Conservation (phyloP, 2,329 filamentous ascomycete species). For the Fusarium hostae region DNA sequence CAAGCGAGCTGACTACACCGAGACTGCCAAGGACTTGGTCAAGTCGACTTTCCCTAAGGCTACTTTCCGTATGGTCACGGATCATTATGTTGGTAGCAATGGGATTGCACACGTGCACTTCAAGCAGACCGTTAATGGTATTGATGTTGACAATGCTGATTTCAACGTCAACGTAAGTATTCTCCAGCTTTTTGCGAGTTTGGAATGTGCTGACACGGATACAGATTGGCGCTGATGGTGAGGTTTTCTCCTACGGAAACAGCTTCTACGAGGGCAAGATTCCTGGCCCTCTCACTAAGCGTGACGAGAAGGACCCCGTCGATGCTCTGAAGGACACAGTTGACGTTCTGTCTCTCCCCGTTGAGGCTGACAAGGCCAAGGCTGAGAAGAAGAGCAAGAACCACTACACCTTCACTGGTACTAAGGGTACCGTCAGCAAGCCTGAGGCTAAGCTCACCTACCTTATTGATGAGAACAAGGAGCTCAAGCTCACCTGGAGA, state of each 20-base stretch:
- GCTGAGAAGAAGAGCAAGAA: conserved; percentile 45
- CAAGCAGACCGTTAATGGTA: conserved; percentile 66
- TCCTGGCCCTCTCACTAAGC: conserved; percentile 54
- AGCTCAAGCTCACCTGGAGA: conserved; percentile 64
- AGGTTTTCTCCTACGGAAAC: conserved; percentile 68
- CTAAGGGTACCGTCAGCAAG: conserved; percentile 60
- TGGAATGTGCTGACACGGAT: not conserved
- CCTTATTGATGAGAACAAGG: conserved; percentile 59
- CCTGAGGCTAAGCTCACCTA: conserved; percentile 68
- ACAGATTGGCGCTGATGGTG: conserved; percentile 61
- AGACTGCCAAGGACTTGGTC: conserved; percentile 58
- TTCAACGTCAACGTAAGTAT: conserved; percentile 68
- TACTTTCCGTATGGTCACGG: conserved; percentile 62
- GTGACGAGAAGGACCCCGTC: conserved; percentile 55
- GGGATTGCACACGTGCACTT: conserved; percentile 69
- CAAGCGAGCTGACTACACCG: conserved; percentile 53
- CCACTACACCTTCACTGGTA: conserved; percentile 57
- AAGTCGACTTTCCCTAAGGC: conserved; percentile 51
- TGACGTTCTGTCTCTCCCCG: conserved; percentile 48
- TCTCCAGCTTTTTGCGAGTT: fast-evolving
- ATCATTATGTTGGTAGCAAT: conserved; percentile 65
- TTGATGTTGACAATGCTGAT: conserved; percentile 70
- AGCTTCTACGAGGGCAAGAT: conserved; percentile 57
- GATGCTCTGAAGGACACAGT: conserved; percentile 57
- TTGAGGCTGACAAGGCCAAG: conserved; percentile 43